These are phyloP conservation scores for Chamaenerion angustifolium DNA, from an alignment of 345 rosid species.

Conservation along the genomic window DNA sequence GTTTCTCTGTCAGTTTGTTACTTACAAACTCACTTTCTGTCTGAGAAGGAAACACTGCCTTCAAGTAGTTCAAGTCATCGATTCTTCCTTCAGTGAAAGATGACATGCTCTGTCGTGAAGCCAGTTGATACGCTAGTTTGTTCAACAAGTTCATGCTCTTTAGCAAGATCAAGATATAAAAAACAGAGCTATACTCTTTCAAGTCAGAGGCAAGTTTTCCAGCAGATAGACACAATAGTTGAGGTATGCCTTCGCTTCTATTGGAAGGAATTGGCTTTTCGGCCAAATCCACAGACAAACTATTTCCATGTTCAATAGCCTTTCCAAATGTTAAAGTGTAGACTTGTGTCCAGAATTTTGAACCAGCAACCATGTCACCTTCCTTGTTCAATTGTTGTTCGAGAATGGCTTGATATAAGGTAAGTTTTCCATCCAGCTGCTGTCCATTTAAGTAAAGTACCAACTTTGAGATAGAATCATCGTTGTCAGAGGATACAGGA, in stretches of 20 bases:
- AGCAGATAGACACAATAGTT: constrained; percentile 40
- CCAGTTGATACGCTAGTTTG: constrained; percentile 50
- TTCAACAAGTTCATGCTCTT: constrained; percentile 68
- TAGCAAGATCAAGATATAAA: constrained; percentile 56
- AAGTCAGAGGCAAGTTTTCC: constrained; percentile 34
- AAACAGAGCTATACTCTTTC: constrained; percentile 41
- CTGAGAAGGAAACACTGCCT: constrained; percentile 33
- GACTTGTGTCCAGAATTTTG: constrained; percentile 49
- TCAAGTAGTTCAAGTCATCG: constrained; percentile 49
- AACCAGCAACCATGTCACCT: constrained; percentile 26
- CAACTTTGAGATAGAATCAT: constrained; percentile 27
- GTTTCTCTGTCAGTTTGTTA: constrained; percentile 76
- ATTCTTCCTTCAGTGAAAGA: constrained; percentile 56
- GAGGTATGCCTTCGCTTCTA: constrained; percentile 13
- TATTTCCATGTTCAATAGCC: constrained; percentile 15
- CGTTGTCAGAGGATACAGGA: constrained; percentile 20
- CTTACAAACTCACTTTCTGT: constrained; percentile 58
- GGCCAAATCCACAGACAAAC: too few relatives aligned
- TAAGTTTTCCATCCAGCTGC: constrained; percentile 36
- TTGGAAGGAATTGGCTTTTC: constrained; percentile 3
- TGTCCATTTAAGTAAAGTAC: constrained; percentile 54
- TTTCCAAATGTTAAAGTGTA: constrained; percentile 48
- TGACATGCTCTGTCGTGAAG: constrained; percentile 39
- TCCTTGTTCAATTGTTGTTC: constrained; percentile 48
- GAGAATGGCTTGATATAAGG: constrained; percentile 74